Conservation (phyloP, 306 rosid species). For the Mucuna pruriens region DNA sequence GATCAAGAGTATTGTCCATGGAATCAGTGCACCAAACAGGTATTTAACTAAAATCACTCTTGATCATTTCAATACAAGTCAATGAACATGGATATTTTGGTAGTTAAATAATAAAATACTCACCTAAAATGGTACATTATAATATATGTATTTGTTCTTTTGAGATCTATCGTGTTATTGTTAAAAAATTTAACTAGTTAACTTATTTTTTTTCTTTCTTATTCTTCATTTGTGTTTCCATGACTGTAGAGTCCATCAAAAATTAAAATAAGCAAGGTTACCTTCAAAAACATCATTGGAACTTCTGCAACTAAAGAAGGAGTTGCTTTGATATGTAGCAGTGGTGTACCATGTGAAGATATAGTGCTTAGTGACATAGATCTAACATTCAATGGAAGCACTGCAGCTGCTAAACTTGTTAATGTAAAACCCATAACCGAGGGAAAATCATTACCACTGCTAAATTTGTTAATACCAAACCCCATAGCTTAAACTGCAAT, state of each 20-base stretch:
- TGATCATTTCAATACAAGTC: neutral
- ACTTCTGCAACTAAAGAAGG: constrained; percentile 30
- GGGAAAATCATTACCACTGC: neutral
- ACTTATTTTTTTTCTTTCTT: neutral
- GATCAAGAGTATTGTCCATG: constrained; percentile 56
- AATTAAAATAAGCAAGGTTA: constrained; percentile 48
- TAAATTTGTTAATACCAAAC: neutral
- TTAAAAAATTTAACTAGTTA: neutral
- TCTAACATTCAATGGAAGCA: neutral
- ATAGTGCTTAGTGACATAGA: neutral
- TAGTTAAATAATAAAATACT: neutral
- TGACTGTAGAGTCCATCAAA: constrained; percentile 30
- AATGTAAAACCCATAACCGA: neutral
- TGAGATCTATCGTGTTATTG: neutral
- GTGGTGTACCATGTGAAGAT: neutral
- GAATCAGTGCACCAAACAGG: constrained; percentile 39
- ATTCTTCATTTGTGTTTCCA: neutral
- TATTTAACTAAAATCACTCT: neutral
- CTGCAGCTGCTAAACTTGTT: neutral
- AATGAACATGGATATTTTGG: neutral
- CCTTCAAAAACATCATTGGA: constrained; percentile 45
- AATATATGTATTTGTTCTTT: neutral
- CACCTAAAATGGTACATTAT: neutral
- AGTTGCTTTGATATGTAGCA: constrained; percentile 3
- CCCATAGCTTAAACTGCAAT: neutral